phyloP scores from a whole-genome alignment of 225 moss, liverwort and hornwort genomes.

The Neckera pumila region DNA sequence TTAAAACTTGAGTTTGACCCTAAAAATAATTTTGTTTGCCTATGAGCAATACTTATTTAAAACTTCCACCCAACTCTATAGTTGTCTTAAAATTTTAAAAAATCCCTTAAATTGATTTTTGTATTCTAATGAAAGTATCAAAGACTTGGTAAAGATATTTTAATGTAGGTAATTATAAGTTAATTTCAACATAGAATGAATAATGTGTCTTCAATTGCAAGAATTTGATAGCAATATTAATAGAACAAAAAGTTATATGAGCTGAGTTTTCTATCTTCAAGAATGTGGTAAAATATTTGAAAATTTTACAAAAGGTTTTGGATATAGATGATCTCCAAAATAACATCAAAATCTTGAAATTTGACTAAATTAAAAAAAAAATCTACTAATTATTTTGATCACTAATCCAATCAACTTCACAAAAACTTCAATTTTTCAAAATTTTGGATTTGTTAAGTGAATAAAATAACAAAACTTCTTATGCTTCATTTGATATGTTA shows the following conservation, averaged over 20 bases:
- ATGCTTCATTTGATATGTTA: background rate
- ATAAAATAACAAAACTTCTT: background rate
- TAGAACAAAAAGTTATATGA: background rate
- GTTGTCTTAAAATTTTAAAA: background rate
- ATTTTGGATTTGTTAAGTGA: background rate
- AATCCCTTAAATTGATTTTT: background rate
- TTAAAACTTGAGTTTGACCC: background rate
- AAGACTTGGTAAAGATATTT: background rate
- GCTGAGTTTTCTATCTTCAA: background rate
- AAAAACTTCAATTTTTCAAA: background rate
- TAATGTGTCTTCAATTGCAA: background rate
- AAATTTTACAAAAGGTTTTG: background rate
- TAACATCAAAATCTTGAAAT: background rate
- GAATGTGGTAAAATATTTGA: background rate
- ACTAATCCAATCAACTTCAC: background rate
- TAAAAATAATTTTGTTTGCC: background rate
- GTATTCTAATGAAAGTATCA: background rate
- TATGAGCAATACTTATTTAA: background rate
- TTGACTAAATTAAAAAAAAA: background rate
- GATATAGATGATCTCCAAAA: background rate
- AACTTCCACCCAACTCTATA: accelerated
- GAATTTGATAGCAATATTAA: background rate
- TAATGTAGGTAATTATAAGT: background rate
- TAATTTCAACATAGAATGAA: background rate
- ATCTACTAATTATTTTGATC: background rate